Conservation (phyloP, 73 alveolate genomes). For the Paramecium tetraurelia region DNA sequence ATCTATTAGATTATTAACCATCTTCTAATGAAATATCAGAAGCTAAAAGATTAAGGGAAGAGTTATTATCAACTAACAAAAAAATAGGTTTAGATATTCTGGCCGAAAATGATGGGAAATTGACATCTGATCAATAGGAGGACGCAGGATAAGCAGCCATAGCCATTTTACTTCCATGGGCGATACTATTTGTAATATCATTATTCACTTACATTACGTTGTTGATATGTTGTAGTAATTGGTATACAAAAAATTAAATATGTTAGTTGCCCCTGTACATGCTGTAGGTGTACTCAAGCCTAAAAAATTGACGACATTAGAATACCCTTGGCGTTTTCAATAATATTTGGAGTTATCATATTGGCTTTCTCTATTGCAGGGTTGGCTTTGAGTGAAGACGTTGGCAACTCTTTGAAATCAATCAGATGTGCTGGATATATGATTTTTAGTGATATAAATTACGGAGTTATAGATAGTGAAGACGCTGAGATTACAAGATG, state of each 20-base stretch:
- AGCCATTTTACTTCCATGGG: not conserved
- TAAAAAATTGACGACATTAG: not conserved
- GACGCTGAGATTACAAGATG: not conserved
- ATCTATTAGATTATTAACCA: not conserved
- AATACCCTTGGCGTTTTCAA: not conserved
- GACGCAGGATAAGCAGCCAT: not conserved
- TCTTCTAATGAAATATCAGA: not conserved
- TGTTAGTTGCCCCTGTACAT: not conserved
- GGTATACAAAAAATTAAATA: not conserved
- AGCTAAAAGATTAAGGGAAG: not conserved
- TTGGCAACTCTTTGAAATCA: not conserved
- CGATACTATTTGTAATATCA: not conserved
- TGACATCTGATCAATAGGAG: not conserved
- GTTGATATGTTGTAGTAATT: not conserved
- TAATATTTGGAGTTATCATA: not conserved
- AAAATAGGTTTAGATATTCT: not conserved
- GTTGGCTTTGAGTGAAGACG: not conserved
- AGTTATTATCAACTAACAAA: not conserved
- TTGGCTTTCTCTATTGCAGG: not conserved
- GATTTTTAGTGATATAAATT: constrained; percentile 2
- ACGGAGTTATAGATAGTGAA: not conserved
- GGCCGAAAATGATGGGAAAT: not conserved
- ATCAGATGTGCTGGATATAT: not conserved
- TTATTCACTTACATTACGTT: not conserved
- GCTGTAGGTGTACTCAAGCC: not conserved